A percentile compares a stretch with the other conserved stretches of the same genome.
phyloP scores from a whole-genome alignment of 805 yeast genomes.

The Nakazawaea ambrosiae region DNA sequence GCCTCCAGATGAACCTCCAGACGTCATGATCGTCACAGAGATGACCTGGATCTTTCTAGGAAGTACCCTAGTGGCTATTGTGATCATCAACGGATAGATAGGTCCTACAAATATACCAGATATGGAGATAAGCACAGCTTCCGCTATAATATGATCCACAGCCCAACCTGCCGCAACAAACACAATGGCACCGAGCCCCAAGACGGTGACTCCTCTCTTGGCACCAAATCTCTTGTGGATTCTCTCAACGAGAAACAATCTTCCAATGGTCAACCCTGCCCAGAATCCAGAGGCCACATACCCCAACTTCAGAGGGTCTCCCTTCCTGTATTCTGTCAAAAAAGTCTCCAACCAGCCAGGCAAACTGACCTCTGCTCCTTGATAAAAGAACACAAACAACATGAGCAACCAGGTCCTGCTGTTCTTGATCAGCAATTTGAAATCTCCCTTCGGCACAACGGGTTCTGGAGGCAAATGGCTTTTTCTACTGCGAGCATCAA shows the following conservation, averaged over 20 bases:
- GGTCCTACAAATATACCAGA: slow-evolving; percentile 65
- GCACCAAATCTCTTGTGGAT: slow-evolving; percentile 34
- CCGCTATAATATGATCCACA: slow-evolving; percentile 33
- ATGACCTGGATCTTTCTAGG: slow-evolving; percentile 47
- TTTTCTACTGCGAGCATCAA: slow-evolving; percentile 5
- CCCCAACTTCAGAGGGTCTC: slow-evolving; percentile 41
- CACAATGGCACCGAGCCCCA: slow-evolving; percentile 26
- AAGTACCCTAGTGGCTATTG: slow-evolving; percentile 34
- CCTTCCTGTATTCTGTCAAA: slow-evolving; percentile 46
- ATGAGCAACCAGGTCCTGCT: slow-evolving; percentile 42
- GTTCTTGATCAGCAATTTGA: slow-evolving; percentile 32
- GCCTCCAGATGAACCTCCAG: slow-evolving; percentile 55
- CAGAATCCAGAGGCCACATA: slow-evolving; percentile 65
- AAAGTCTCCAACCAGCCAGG: slow-evolving; percentile 71
- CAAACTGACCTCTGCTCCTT: slow-evolving; percentile 63
- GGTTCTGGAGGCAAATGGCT: slow-evolving; percentile 13
- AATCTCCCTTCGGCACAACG: slow-evolving; percentile 20
- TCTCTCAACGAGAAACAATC: slow-evolving; percentile 40
- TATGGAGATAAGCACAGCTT: slow-evolving; percentile 39
- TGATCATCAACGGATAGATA: slow-evolving; percentile 46
- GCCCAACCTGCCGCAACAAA: slow-evolving; percentile 42
- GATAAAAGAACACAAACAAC: slow-evolving; percentile 49
- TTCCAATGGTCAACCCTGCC: slow-evolving; percentile 63
- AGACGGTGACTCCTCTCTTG: slow-evolving; percentile 33
- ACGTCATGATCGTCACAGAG: slow-evolving; percentile 43